Percentiles rank a stretch among this genome's conserved stretches.
These are phyloP conservation scores for Dinochytrium kinnereticum DNA, from an alignment of 371 early-diverging fungal species.

Conservation along the genomic window DNA sequence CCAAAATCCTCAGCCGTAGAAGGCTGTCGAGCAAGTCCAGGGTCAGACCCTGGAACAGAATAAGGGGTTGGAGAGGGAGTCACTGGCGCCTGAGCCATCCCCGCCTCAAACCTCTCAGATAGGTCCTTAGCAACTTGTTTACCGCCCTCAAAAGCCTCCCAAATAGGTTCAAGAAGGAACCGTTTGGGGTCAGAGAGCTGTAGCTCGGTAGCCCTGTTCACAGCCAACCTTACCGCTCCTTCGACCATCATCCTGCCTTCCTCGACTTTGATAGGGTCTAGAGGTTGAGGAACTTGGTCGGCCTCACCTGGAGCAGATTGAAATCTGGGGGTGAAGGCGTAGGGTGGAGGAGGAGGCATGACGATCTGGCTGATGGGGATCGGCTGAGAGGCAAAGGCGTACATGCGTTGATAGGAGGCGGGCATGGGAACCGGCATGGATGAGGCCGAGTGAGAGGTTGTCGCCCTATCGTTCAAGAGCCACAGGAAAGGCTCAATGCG, in stretches of 20 bases:
- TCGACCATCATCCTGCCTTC: conserved; percentile 4
- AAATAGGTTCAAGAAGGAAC: conserved; percentile 15
- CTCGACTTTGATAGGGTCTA: neutral
- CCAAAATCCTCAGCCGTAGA: neutral
- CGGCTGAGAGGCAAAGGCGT: neutral
- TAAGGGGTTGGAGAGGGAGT: neutral
- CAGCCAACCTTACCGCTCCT: neutral
- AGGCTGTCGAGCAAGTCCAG: neutral
- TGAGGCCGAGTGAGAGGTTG: neutral
- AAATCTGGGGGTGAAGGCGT: conserved; percentile 1
- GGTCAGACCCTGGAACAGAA: neutral
- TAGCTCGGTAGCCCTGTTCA: conserved; percentile 1
- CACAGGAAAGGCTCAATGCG: conserved; percentile 18
- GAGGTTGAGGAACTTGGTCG: neutral
- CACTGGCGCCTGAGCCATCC: conserved; percentile 29
- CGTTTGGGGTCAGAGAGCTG: conserved; percentile 13
- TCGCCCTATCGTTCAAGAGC: conserved; percentile 1
- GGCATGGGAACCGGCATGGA: neutral
- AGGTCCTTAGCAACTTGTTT: conserved; percentile 14
- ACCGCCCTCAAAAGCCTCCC: conserved; percentile 10
- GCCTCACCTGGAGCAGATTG: neutral
- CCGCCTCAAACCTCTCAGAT: neutral
- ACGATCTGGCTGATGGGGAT: neutral
- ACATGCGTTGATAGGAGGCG: neutral
- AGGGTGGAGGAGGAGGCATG: conserved; percentile 9